Conservation (phyloP, 2,329 filamentous ascomycete genomes). For the Xylariaceae sp. region DNA sequence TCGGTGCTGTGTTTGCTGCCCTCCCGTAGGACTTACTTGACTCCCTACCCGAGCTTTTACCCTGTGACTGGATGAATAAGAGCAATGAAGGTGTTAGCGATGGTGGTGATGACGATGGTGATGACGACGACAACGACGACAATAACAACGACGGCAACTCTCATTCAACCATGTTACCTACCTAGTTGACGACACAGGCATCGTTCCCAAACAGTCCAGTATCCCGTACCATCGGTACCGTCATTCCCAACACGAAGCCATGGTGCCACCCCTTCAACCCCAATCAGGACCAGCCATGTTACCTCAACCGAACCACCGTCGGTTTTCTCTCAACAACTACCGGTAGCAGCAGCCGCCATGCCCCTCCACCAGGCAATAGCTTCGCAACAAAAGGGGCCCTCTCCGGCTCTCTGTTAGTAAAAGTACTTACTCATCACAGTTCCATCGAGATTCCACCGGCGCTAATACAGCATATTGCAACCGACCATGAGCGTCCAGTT, state of each 20-base stretch:
- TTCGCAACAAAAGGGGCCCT: not conserved
- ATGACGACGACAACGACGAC: not conserved
- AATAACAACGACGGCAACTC: not conserved
- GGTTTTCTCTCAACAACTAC: not conserved
- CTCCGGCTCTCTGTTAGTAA: not conserved
- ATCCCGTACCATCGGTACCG: not conserved
- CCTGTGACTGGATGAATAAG: not conserved
- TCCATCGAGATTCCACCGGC: not conserved
- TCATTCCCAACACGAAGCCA: not conserved
- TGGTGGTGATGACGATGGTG: not conserved
- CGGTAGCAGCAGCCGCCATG: not conserved
- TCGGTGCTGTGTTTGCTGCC: not conserved
- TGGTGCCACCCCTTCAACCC: not conserved
- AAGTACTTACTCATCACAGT: not conserved
- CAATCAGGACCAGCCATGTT: not conserved
- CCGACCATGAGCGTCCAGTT: not conserved
- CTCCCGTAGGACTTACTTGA: not conserved
- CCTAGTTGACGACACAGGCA: not conserved
- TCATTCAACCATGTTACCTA: not conserved
- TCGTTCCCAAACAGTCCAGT: not conserved
- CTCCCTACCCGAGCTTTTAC: not conserved
- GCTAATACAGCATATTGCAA: constrained; percentile 1
- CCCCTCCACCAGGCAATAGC: not conserved
- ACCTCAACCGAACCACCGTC: not conserved
- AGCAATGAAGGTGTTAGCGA: not conserved